Percentiles rank a stretch among this genome's conserved stretches.
Conservation (phyloP, 75 land plant species). For the Cunninghamia lanceolata region DNA sequence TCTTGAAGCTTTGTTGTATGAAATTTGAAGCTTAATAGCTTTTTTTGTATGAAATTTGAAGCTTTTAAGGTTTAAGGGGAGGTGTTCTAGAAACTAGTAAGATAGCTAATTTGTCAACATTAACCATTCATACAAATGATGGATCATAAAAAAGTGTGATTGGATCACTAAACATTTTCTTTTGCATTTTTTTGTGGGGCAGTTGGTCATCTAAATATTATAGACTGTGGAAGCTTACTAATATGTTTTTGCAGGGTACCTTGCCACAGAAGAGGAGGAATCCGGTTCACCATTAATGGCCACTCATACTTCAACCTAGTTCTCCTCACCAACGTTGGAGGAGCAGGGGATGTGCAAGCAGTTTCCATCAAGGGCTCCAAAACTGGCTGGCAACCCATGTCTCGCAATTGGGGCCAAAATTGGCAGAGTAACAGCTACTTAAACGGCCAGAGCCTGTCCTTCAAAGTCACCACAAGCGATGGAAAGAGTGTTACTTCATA, state of each 20-base stretch:
- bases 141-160: no score
- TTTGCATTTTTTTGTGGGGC: no score
- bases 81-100: not conserved
- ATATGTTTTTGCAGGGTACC: not conserved
- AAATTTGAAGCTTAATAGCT: no score
- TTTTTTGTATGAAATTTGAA: no score
- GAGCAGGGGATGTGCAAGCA: conserved; percentile 13
- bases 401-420: conserved; percentile 16
- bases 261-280: conserved; percentile 7
- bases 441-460: conserved; percentile 15
- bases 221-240: not conserved
- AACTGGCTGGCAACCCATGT: conserved; percentile 8
- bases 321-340: conserved; percentile 14
- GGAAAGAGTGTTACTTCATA: not conserved
- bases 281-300: conserved; percentile 10
- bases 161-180: no score
- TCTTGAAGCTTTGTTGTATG: not conserved
- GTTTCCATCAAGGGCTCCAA: conserved; percentile 10
- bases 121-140: not conserved
- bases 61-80: not conserved
- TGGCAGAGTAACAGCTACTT: conserved; percentile 10
- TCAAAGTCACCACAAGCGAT: conserved; percentile 11
- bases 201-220: no score
- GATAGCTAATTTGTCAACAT: no score
- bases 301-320: conserved; percentile 15